Percentiles rank a stretch among this genome's conserved stretches.
phyloP scores from a whole-genome alignment of 345 rosid genomes.

The Salix brachista region DNA sequence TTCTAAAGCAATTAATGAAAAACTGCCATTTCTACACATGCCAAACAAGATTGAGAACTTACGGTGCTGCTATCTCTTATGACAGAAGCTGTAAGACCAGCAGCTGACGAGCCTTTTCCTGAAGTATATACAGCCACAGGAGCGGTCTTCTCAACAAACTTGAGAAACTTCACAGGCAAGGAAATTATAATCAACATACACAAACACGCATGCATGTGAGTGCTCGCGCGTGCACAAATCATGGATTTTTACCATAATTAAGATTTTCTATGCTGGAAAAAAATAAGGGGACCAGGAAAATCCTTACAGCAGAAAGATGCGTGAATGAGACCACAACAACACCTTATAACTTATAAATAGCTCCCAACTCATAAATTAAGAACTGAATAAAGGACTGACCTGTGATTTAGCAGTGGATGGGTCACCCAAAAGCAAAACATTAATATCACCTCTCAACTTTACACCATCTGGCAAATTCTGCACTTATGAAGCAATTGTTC shows the following conservation, averaged over 20 bases:
- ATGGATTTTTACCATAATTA: not conserved
- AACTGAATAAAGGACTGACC: conserved; percentile 33
- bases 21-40: not conserved
- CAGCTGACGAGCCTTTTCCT: conserved; percentile 96
- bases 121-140: conserved; percentile 97
- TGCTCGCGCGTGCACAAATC: not conserved
- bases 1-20: not conserved
- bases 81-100: conserved; percentile 97
- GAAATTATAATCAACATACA: not conserved
- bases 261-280: not conserved
- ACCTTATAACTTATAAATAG: not conserved
- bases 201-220: not conserved
- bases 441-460: conserved; percentile 90
- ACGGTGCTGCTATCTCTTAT: conserved; percentile 83
- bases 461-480: conserved; percentile 92
- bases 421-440: conserved; percentile 89
- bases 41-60: conserved; percentile 28
- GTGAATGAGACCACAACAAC: not conserved
- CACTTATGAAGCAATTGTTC: conserved; percentile 7
- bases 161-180: conserved; percentile 60
- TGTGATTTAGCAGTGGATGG: conserved; percentile 99
- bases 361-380: not conserved
- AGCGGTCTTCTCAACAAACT: conserved; percentile 96
- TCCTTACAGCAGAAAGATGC: not conserved
- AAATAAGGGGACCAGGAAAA: not conserved